Evolutionary conservation across 2,329 filamentous ascomycete species (phyloP).

Genomic region (Aspergillus brunneoviolaceus): DNA sequence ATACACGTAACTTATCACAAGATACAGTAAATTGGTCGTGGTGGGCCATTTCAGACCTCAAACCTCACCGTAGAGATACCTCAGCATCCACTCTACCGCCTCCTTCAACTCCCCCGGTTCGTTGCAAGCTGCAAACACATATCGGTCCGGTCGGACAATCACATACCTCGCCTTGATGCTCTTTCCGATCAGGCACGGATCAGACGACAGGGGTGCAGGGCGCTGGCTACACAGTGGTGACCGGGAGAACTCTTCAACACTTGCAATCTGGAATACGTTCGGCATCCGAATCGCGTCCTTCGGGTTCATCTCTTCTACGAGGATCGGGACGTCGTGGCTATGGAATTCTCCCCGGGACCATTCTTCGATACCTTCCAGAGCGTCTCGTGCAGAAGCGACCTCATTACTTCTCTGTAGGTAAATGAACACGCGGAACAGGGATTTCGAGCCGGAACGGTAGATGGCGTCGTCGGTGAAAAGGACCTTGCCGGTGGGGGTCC

Average conservation of each 20-base stretch:
- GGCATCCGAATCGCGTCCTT: neutral
- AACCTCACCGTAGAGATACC: neutral
- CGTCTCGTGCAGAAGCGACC: neutral
- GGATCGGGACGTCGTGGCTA: constrained; percentile 4
- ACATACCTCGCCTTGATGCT: constrained; percentile 27
- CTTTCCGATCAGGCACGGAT: constrained; percentile 25
- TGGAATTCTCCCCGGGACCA: constrained; percentile 10
- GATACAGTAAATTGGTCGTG: too few relatives aligned
- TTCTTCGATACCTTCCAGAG: constrained; percentile 2
- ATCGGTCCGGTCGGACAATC: constrained; percentile 34
- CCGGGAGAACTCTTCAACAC: constrained; percentile 28
- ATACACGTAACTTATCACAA: too few relatives aligned
- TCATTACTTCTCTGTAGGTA: constrained; percentile 18
- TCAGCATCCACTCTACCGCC: neutral
- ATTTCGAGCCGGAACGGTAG: constrained; percentile 26
- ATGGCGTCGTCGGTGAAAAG: constrained; percentile 37
- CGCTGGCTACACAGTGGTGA: constrained; percentile 30
- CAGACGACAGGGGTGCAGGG: constrained; percentile 30
- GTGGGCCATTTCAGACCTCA: neutral
- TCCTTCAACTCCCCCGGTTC: constrained; percentile 21
- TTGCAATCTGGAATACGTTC: constrained; percentile 25
- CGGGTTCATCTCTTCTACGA: constrained; percentile 10
- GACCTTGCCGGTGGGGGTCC: constrained; percentile 8
- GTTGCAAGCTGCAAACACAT: constrained; percentile 35
- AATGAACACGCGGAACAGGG: constrained; percentile 35